Evolutionary conservation across 164 flowering plant genomes (phyloP).

Genomic region (Aristolochia fimbriata): DNA sequence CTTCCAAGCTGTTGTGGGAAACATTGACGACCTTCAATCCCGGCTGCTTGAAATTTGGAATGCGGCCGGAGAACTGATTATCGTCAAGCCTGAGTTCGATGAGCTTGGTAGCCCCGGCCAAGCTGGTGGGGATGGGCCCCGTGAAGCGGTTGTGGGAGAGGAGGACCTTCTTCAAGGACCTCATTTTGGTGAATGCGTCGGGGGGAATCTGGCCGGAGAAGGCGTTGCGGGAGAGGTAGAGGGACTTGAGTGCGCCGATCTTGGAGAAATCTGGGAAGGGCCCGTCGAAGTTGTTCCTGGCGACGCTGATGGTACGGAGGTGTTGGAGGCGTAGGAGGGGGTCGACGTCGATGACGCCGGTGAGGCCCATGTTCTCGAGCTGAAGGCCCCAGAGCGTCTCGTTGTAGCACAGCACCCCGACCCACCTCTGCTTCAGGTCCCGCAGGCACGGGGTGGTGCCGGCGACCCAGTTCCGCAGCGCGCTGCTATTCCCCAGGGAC

Average conservation of each 20-base stretch:
- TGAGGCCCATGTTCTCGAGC: constrained; percentile 20
- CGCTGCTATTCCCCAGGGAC: constrained; percentile 4
- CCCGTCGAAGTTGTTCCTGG: constrained; percentile 31
- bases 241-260: constrained; percentile 5
- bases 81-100: constrained; percentile 31
- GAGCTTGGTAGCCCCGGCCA: constrained; percentile 14
- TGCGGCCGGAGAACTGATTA: constrained; percentile 30
- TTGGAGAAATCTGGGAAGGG: constrained; percentile 15
- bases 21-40: constrained; percentile 32
- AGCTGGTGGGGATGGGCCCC: constrained; percentile 30
- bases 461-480: constrained; percentile 1
- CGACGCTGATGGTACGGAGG: constrained; percentile 30
- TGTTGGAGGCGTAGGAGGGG: constrained; percentile 27
- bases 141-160: constrained; percentile 30
- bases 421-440: not conserved
- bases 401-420: constrained; percentile 2
- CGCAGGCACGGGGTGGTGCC: constrained; percentile 1
- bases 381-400: constrained; percentile 4
- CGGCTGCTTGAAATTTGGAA: constrained; percentile 32
- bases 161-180: constrained; percentile 26
- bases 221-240: constrained; percentile 6
- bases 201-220: constrained; percentile 10
- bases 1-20: constrained; percentile 40
- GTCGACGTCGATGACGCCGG: constrained; percentile 16
- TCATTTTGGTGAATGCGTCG: constrained; percentile 23